Percentiles rank a stretch among this genome's conserved stretches.
Evolutionary conservation across 768 basidiomycete species (phyloP).

Genomic region (Termitomyces eurrhizus): DNA sequence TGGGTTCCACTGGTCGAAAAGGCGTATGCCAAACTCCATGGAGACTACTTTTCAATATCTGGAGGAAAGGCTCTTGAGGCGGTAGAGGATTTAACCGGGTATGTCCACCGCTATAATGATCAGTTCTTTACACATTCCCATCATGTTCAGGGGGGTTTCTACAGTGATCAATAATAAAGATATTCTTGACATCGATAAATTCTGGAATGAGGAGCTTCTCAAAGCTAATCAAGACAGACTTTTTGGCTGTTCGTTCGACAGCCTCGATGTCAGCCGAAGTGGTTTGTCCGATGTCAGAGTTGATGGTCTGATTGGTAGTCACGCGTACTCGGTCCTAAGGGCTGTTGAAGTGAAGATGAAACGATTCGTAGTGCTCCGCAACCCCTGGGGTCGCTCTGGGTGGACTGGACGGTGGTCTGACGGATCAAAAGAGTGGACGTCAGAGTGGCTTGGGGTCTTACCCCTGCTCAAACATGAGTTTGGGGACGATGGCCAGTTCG

Average conservation of each 20-base stretch:
- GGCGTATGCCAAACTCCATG: constrained; percentile 54
- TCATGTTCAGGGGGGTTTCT: constrained; percentile 36
- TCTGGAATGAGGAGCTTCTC: constrained; percentile 52
- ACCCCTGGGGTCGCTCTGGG: constrained; percentile 39
- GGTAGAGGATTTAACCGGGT: constrained; percentile 57
- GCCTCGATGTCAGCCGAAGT: constrained; percentile 23
- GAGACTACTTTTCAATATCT: constrained; percentile 35
- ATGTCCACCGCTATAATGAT: constrained; percentile 5
- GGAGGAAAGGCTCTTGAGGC: constrained; percentile 41
- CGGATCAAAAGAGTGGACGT: constrained; percentile 40
- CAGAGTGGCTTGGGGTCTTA: constrained; percentile 35
- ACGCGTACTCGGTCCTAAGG: constrained; percentile 40
- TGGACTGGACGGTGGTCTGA: constrained; percentile 42
- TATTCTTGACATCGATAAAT: constrained; percentile 45
- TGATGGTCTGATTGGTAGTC: constrained; percentile 30
- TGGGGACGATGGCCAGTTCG: constrained; percentile 39
- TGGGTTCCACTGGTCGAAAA: constrained; percentile 62
- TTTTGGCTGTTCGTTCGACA: constrained; percentile 48
- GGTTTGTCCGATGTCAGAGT: constrained; percentile 21
- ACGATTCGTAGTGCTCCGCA: constrained; percentile 40
- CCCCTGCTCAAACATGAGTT: constrained; percentile 31
- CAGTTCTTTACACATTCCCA: background rate
- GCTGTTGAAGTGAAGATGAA: constrained; percentile 37
- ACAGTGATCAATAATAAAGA: constrained; percentile 42
- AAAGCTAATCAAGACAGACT: constrained; percentile 48